A percentile compares a stretch with the other conserved stretches of the same genome.
phyloP scores from a whole-genome alignment of 495 filamentous ascomycete genomes.

The Penicillium manginii region DNA sequence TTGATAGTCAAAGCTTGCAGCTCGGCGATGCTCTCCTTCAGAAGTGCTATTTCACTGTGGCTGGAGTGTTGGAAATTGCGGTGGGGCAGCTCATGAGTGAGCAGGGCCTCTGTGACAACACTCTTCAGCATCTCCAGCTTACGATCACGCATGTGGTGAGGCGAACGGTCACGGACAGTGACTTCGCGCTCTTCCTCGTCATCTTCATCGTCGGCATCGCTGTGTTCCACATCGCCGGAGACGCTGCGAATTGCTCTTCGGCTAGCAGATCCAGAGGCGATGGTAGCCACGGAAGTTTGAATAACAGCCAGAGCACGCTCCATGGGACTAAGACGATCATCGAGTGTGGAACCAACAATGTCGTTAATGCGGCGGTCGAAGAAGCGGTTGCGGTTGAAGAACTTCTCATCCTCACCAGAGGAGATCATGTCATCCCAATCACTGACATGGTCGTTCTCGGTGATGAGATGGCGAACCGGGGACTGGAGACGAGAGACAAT shows the following conservation, averaged over 20 bases:
- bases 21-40: constrained; percentile 62
- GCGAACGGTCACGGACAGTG: constrained; percentile 56
- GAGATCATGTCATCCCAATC: constrained; percentile 92
- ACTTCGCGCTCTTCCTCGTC: constrained; percentile 61
- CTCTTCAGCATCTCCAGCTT: constrained; percentile 82
- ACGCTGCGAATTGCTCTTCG: constrained; percentile 55
- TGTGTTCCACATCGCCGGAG: constrained; percentile 69
- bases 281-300: constrained; percentile 63
- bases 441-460: constrained; percentile 68
- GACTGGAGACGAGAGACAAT: constrained; percentile 51
- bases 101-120: constrained; percentile 78
- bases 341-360: constrained; percentile 77
- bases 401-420: constrained; percentile 78
- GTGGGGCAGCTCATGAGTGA: constrained; percentile 50
- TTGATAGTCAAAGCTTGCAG: constrained; percentile 53
- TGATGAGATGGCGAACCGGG: constrained; percentile 68
- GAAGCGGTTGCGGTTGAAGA: constrained; percentile 73
- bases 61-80: constrained; percentile 39
- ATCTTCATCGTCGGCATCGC: constrained; percentile 95
- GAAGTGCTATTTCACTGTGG: constrained; percentile 49
- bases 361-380: constrained; percentile 88
- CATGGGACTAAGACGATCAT: constrained; percentile 74
- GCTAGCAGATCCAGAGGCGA: constrained; percentile 45
- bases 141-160: constrained; percentile 69
- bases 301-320: constrained; percentile 77